A percentile compares a stretch with the other conserved stretches of the same genome.
Evolutionary conservation across 2,329 filamentous ascomycete genomes (phyloP).

Genomic region (Bipolaris zeicola): DNA sequence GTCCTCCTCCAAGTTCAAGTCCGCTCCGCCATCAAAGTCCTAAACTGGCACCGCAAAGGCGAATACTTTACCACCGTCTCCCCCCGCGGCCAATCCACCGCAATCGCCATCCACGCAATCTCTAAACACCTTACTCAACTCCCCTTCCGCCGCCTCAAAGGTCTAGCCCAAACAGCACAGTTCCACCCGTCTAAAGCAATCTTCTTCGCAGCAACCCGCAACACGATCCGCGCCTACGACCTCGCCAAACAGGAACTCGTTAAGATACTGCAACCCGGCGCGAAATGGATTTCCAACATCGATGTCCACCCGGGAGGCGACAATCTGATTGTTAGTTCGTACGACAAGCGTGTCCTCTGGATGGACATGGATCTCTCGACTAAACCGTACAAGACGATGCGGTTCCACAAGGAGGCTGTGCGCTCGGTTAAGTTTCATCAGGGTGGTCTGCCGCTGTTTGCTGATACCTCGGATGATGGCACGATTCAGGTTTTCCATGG

Average conservation of each 20-base stretch:
- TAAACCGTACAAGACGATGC: conserved; percentile 92
- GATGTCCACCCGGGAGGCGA: conserved; percentile 92
- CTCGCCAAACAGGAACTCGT: conserved; percentile 88
- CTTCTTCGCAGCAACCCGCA: conserved; percentile 95
- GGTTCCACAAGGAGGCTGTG: conserved; percentile 93
- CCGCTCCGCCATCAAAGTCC: conserved; percentile 78
- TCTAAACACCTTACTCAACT: conserved; percentile 94
- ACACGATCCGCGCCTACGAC: conserved; percentile 92
- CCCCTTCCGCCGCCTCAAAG: conserved; percentile 79
- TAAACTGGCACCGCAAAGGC: conserved; percentile 91
- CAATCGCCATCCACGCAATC: conserved; percentile 92
- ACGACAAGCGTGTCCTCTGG: conserved; percentile 93
- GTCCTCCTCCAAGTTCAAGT: conserved; percentile 83
- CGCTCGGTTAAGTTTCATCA: conserved; percentile 87
- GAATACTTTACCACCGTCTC: conserved; percentile 95
- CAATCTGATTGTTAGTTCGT: conserved; percentile 92
- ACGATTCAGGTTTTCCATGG: conserved; percentile 96
- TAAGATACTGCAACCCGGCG: conserved; percentile 91
- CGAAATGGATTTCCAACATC: conserved; percentile 91
- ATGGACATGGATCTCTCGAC: conserved; percentile 92
- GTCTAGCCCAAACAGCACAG: conserved; percentile 83
- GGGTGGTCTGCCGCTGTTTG: conserved; percentile 79
- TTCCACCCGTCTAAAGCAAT: conserved; percentile 94
- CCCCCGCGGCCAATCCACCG: conserved; percentile 74
- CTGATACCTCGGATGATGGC: conserved; percentile 93